Percentiles rank a stretch among this genome's conserved stretches.
These are phyloP conservation scores for Phytophthora chlamydospora DNA, from an alignment of 352 stramenopile genomes.

Conservation along the genomic window DNA sequence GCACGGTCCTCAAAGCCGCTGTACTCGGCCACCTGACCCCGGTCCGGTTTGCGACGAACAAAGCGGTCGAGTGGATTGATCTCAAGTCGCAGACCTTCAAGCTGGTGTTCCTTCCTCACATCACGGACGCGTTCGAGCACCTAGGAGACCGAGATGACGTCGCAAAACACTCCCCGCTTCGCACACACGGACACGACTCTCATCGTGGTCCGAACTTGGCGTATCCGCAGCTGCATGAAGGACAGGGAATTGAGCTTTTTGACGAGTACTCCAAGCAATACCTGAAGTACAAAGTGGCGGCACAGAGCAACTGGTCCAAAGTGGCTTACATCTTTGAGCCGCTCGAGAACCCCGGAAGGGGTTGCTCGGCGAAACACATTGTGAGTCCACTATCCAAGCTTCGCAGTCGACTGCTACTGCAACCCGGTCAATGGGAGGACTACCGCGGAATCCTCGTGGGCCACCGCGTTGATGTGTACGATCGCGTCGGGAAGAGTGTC, in stretches of 20 bases:
- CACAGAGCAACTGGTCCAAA: slow-evolving; percentile 9
- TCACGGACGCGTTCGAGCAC: background rate
- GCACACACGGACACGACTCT: slow-evolving; percentile 8
- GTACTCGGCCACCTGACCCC: slow-evolving; percentile 51
- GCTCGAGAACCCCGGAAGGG: background rate
- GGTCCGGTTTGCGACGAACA: slow-evolving; percentile 30
- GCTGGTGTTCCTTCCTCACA: slow-evolving; percentile 42
- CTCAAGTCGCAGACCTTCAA: slow-evolving; percentile 64
- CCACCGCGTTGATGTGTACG: slow-evolving; percentile 38
- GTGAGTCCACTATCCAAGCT: slow-evolving; percentile 20
- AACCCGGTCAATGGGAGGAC: slow-evolving; percentile 29
- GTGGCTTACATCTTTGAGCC: slow-evolving; percentile 40
- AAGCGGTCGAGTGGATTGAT: slow-evolving; percentile 58
- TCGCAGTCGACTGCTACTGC: slow-evolving; percentile 33
- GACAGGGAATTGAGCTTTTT: slow-evolving; percentile 38
- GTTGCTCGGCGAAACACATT: slow-evolving; percentile 1
- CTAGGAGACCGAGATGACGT: background rate
- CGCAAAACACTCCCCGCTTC: slow-evolving; percentile 9
- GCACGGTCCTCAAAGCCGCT: slow-evolving; percentile 47
- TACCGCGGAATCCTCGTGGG: slow-evolving; percentile 27
- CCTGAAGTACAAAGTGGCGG: slow-evolving; percentile 35
- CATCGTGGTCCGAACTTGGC: slow-evolving; percentile 7
- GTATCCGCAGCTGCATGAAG: slow-evolving; percentile 24
- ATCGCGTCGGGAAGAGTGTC: slow-evolving; percentile 26
- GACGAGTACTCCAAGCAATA: slow-evolving; percentile 34